phyloP scores from a whole-genome alignment of 2,329 filamentous ascomycete species.

The Fusarium heterosporum region DNA sequence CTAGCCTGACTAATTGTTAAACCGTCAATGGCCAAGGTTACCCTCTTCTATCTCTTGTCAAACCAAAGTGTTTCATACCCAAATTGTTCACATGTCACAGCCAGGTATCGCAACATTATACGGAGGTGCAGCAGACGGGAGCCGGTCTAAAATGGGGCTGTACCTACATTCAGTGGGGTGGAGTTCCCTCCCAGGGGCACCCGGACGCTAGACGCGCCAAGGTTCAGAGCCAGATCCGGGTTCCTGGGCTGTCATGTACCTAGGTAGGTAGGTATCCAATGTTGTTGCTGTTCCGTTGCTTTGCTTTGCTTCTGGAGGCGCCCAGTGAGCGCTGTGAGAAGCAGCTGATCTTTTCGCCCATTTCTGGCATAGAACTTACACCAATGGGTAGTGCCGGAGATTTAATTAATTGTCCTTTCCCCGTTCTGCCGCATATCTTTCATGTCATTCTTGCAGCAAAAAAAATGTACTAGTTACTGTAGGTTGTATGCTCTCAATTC shows the following conservation, averaged over 20 bases:
- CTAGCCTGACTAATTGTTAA: conserved; percentile 7
- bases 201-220: conserved; percentile 5
- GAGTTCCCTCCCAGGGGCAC: conserved; percentile 3
- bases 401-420: conserved; percentile 30
- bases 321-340: conserved; percentile 8
- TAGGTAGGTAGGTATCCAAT: too few species aligned
- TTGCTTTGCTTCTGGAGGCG: conserved; percentile 10
- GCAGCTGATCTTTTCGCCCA: conserved; percentile 14
- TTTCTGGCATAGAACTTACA: not conserved
- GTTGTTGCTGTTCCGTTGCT: not conserved
- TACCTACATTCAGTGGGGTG: conserved; percentile 14
- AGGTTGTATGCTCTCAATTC: not conserved
- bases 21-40: not conserved
- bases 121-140: conserved; percentile 5
- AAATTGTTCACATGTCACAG: conserved; percentile 12
- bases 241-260: conserved; percentile 14
- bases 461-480: not conserved
- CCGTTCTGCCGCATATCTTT: not conserved
- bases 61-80: conserved; percentile 8
- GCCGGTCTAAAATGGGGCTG: conserved; percentile 15
- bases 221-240: conserved; percentile 16
- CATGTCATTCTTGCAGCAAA: not conserved
- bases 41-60: conserved; percentile 4
- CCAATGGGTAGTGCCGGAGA: conserved; percentile 3
- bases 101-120: conserved; percentile 13